A percentile compares a stretch with the other conserved stretches of the same genome.
phyloP scores from a whole-genome alignment of 495 filamentous ascomycete genomes.

The Xylona heveae region DNA sequence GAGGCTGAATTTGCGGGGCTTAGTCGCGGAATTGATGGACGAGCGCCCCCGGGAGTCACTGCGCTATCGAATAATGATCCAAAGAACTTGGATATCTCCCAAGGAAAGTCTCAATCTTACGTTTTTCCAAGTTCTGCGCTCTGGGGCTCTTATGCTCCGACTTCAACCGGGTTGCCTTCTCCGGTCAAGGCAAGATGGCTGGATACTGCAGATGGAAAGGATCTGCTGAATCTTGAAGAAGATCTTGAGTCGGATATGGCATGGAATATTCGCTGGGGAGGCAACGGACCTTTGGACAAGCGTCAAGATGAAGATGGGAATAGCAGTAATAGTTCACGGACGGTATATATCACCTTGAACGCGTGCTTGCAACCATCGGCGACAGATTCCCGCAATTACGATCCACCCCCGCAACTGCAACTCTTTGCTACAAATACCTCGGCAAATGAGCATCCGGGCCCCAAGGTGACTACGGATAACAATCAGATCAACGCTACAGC shows the following conservation, averaged over 20 bases:
- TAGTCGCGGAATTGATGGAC: constrained; percentile 39
- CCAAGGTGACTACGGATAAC: constrained; percentile 19
- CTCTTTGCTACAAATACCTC: constrained; percentile 53
- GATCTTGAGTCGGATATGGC: not conserved
- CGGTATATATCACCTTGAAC: constrained; percentile 59
- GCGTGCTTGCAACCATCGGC: constrained; percentile 51
- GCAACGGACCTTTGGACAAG: constrained; percentile 1
- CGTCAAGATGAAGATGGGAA: constrained; percentile 8
- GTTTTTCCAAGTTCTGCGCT: constrained; percentile 25
- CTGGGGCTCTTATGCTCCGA: constrained; percentile 14
- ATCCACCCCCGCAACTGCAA: constrained; percentile 42
- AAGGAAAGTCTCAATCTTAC: constrained; percentile 36
- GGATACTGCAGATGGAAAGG: not conserved
- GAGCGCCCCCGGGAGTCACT: constrained; percentile 24
- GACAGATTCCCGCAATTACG: constrained; percentile 12
- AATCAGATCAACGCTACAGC: constrained; percentile 22
- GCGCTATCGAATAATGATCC: constrained; percentile 44
- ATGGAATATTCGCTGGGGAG: constrained; percentile 3
- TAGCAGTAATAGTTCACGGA: constrained; percentile 16
- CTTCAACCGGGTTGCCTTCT: constrained; percentile 19
- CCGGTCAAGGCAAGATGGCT: constrained; percentile 1
- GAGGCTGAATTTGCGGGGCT: constrained; percentile 36
- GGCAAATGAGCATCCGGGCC: constrained; percentile 46
- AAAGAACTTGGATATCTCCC: constrained; percentile 25
- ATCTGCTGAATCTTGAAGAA: not conserved